Evolutionary conservation across 768 basidiomycete genomes (phyloP), one percentile per base, ranked within the genome.

Genomic region (Suillus tomentosus): DNA sequence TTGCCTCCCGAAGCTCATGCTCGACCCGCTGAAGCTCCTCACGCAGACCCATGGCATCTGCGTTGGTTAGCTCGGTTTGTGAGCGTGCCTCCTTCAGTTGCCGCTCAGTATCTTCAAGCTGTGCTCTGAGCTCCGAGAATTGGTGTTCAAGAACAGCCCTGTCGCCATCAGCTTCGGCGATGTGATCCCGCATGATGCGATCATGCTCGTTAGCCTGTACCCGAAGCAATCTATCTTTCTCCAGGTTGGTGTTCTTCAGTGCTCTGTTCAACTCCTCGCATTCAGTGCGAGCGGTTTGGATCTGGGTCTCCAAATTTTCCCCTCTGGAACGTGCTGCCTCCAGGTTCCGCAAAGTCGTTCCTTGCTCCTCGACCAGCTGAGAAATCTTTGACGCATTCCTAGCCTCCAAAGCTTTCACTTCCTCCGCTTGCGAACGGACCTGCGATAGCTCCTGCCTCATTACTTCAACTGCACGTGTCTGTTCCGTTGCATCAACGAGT

Each of bases 131-230:
- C 72, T 92, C 91, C 47, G 84, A 86, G 72, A 91, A 89, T 74
- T 95, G 91, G 58, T 95, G 88, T 76, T 97, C 95, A 54, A 97
- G 80, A 15, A 96, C 94, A 0, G 95, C 95, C 9, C 94, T 86
- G 74, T 98, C 95, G 1, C 95, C 92, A 70, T 97, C 94, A 15
- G 95, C 92, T 75, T 99, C 96, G 3, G 91, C 91, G 62, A 91
- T 89, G 69, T 95, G 92, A 73, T 97, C 95, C 1, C 94, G 85
- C 66, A 97, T 86, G 51, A 82, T 75, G 40, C 84, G 78, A 64
- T 89, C 87, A 62, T 87, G 82, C 70, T 83, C 91, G 15, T 84
- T 86, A 8, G 91, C 89, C 72, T 94, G 92, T 3, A 81, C 83
- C 48, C 82, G 85, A 63, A 94, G 77, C 17, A 94, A 79, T 24